Conservation (phyloP, 139 green algal genomes). For the Raphidocelis subcapitata region DNA sequence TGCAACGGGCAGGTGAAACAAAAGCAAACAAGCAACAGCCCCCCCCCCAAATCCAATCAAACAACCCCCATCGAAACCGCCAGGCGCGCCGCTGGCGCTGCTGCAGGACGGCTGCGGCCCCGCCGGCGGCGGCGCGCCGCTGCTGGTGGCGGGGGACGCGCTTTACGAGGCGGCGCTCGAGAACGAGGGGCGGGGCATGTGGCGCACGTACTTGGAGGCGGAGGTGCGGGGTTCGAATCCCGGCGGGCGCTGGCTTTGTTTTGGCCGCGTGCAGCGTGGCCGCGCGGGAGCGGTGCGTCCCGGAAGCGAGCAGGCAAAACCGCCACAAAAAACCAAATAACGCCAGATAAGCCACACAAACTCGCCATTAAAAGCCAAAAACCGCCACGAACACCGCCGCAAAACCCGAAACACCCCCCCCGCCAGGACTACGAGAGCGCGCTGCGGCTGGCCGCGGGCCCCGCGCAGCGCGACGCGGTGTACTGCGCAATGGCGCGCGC, state of each 20-base stretch:
- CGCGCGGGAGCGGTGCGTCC: no score
- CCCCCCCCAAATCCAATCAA: no score
- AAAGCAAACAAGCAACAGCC: no score
- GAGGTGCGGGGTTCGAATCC: slow-evolving; percentile 21
- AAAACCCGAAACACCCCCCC: not conserved
- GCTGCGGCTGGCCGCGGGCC: slow-evolving; percentile 35
- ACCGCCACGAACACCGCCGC: no score
- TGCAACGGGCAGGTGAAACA: no score
- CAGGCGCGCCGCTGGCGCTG: slow-evolving; percentile 16
- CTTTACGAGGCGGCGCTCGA: slow-evolving; percentile 64
- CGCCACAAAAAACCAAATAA: no score
- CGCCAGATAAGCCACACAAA: not conserved
- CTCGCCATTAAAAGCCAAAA: no score
- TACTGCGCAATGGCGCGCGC: slow-evolving; percentile 45
- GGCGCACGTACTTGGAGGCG: slow-evolving; percentile 71
- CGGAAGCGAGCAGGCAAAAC: not conserved
- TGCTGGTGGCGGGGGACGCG: slow-evolving; percentile 40
- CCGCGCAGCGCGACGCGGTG: slow-evolving; percentile 64
- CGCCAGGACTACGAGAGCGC: slow-evolving; percentile 41
- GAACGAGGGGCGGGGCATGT: slow-evolving; percentile 81
- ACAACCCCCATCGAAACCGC: no score
- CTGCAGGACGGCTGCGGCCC: not conserved
- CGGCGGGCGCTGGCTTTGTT: no score
- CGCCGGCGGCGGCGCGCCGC: not conserved
- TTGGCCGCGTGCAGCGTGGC: no score